Evolutionary conservation across 2,329 filamentous ascomycete species (phyloP), one percentile per base, ranked within the genome.

Genomic region (Colletotrichum caudatum): DNA sequence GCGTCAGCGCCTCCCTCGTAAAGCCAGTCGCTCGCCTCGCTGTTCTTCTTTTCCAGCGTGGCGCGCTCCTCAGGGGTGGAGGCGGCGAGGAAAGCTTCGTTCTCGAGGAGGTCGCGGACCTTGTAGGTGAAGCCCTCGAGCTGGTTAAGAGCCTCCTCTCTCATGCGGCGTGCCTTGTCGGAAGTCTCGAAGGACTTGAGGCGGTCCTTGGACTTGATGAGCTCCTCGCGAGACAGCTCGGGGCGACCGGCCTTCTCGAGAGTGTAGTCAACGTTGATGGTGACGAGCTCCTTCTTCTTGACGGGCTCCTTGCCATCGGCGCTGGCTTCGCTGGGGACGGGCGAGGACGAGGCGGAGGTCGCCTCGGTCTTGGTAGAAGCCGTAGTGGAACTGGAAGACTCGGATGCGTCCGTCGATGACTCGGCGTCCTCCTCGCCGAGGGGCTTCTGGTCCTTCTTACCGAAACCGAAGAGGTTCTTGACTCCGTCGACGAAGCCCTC

Each of bases 401-500:
- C 84, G 7, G 87, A 81, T 20, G 86, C 69, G 23, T 61, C 46
- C 20, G 76, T 61, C 6, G 76, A 76, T 3, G 76, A 78, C 81
- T 63, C 85, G 80, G 20, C 83, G 81, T 66, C 76, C n/a, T 80
- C 85, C 65, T 87, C 89, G 29, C 84, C 86, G 44, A 97, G 79
- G 6, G 87, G 86, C 82, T 97, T 93, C 67, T 95, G 93, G 41
- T 93, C 92, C 83, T 97, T 97, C 78, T 93, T 93, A 35, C 95
- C 96, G 79, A 98, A 95, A 7, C 96, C 96, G 78, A 99, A 97
- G 74, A 98, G 89, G 74, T 95, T 97, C 87, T 99, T 99, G 75
- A 98, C 94, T 54, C 94, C 95, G 78, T 97, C 95, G 59, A 98
- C 93, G 60, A 98, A 89, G 63, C 92, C 91, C 74, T 93, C 93